Conservation (phyloP, 179 eudicot species). For the Beta macrorhiza region DNA sequence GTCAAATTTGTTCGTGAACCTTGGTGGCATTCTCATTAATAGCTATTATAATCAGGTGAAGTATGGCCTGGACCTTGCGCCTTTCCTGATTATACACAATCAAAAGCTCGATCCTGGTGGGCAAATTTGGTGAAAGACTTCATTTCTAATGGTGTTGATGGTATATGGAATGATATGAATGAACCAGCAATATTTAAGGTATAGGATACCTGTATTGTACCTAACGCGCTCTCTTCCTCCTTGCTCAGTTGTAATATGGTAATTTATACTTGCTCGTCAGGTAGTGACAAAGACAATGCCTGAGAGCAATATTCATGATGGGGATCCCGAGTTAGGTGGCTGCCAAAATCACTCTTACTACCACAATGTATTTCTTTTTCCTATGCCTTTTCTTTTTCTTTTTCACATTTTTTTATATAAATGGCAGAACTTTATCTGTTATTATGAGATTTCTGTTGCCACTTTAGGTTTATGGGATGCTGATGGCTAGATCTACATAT, state of each 20-base stretch:
- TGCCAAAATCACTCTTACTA: conserved; percentile 79
- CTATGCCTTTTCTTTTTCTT: neutral
- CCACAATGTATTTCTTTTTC: conserved; percentile 69
- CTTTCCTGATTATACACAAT: conserved; percentile 90
- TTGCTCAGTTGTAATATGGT: neutral
- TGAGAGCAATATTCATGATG: conserved; percentile 79
- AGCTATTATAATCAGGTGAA: conserved; percentile 50
- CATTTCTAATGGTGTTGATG: conserved; percentile 81
- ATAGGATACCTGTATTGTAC: conserved; percentile 3
- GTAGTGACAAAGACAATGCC: conserved; percentile 96
- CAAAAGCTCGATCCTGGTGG: conserved; percentile 95
- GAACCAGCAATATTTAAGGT: conserved; percentile 97
- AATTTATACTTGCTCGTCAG: conserved; percentile 36
- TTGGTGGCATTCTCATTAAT: conserved; percentile 3
- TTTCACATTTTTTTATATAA: neutral
- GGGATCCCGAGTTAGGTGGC: conserved; percentile 91
- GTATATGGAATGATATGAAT: conserved; percentile 99
- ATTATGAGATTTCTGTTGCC: neutral
- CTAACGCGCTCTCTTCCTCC: conserved; percentile 8
- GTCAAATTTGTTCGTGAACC: neutral
- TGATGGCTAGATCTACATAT: conserved; percentile 95
- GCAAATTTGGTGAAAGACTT: conserved; percentile 79
- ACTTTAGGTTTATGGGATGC: conserved; percentile 84
- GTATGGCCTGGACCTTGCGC: conserved; percentile 99
- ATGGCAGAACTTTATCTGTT: conserved; percentile 4